Evolutionary conservation across 208 protist species (phyloP), one percentile per base, ranked within the genome.

Genomic region (Crithidia sp.): DNA sequence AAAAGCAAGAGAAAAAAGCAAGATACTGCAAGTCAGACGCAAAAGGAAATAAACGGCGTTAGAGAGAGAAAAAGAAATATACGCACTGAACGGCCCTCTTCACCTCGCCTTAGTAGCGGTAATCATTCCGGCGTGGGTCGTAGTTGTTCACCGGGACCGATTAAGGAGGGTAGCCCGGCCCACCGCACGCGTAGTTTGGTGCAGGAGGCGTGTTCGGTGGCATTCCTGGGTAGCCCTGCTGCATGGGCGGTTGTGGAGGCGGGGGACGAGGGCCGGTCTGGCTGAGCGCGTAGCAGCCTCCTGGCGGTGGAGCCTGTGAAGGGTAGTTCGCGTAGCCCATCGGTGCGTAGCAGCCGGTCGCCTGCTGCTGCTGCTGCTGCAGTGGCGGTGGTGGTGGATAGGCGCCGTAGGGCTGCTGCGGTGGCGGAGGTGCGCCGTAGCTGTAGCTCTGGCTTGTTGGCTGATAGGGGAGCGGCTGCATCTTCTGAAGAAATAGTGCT

Each of bases 121-220:
- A 77, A 17, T 60, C 64, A 12, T 58, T 60, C 43, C 68, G 7
- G 13, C 74, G 64, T 3, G 71, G 65, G 54, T 76, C 65, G 57
- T 62, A 62, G 39, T 45, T 37, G 14, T 68, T 39, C 63, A 61
- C 57, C 47, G 71, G 72, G 6, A 72, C 50, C n/a, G 49, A 17
- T 39, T 62, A 52, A 17, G 57, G 55, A 14, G 67, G 71, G 49
- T 77, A 71, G 3, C 67, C 66, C 5, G 70, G 76, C 19, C 62
- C 70, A 57, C 67, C 61, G 7, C 16, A 6, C 4, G 64, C 70
- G 59, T 82, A 82, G 52, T 72, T 76, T 47, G 56, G 53, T 13
- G 63, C 56, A 10, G 57, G 57, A 9, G 57, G 57, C 39, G n/a
- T 3, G 3, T 14, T 62, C 57, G 57, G 57, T 36, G 49, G 17